Percentiles rank a stretch among this genome's conserved stretches.
phyloP scores from a whole-genome alignment of 129 eudicot species.

The Saussurea involucrata region DNA sequence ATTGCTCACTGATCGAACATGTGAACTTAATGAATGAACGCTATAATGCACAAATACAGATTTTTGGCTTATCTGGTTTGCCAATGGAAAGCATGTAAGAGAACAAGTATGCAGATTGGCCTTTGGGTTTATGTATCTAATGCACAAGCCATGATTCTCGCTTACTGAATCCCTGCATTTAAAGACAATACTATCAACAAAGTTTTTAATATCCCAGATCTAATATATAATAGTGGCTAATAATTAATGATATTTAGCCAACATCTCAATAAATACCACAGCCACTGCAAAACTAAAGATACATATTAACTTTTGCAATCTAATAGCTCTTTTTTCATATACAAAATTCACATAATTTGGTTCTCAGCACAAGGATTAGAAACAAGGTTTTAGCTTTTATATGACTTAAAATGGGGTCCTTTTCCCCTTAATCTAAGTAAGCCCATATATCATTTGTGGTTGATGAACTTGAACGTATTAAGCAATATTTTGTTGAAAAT shows the following conservation, averaged over 20 bases:
- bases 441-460: background rate
- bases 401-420: background rate
- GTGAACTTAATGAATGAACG: slow-evolving; percentile 24
- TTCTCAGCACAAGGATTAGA: background rate
- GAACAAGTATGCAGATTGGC: slow-evolving; percentile 16
- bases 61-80: slow-evolving; percentile 19
- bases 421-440: background rate
- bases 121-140: slow-evolving; percentile 17
- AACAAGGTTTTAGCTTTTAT: background rate
- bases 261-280: background rate
- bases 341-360: background rate
- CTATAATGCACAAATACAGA: slow-evolving; percentile 11
- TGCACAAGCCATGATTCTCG: slow-evolving; percentile 11
- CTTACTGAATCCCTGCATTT: slow-evolving; percentile 39
- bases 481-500: background rate
- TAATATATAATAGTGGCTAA: background rate
- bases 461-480: background rate
- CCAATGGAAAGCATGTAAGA: background rate
- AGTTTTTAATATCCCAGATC: background rate
- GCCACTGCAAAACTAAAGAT: background rate
- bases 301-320: background rate
- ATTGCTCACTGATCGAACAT: slow-evolving; percentile 42
- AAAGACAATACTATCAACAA: slow-evolving; percentile 6
- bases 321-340: background rate
- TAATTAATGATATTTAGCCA: background rate